These are phyloP conservation scores for Zygosaccharomyces pseudobailii DNA, from an alignment of 1,139 yeast species.

Conservation along the genomic window DNA sequence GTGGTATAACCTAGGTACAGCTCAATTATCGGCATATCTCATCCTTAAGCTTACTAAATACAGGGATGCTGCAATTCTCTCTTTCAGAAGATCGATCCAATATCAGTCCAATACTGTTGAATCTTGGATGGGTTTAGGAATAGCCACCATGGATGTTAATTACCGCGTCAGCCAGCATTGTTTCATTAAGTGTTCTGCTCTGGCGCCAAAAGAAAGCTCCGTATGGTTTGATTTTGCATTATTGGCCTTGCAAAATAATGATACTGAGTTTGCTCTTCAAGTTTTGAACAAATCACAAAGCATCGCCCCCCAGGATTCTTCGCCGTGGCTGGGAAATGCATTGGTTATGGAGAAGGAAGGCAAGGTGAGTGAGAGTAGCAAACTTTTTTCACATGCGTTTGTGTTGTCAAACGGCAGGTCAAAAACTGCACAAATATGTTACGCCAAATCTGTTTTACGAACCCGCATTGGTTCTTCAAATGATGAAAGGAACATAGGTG, in stretches of 20 bases:
- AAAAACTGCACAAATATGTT: slow-evolving; percentile 66
- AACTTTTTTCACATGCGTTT: slow-evolving; percentile 71
- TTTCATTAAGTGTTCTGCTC: slow-evolving; percentile 71
- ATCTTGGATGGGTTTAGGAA: slow-evolving; percentile 82
- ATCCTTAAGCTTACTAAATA: slow-evolving; percentile 31
- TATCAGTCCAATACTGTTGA: slow-evolving; percentile 64
- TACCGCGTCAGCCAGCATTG: slow-evolving; percentile 87
- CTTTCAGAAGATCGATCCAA: slow-evolving; percentile 63
- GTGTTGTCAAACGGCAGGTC: slow-evolving; percentile 69
- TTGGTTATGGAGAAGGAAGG: slow-evolving; percentile 59
- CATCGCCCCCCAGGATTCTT: slow-evolving; percentile 68
- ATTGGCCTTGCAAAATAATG: slow-evolving; percentile 65
- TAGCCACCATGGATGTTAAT: slow-evolving; percentile 54
- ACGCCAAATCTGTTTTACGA: slow-evolving; percentile 52
- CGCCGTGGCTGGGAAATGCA: slow-evolving; percentile 90
- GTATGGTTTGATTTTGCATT: slow-evolving; percentile 84
- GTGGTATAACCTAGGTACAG: slow-evolving; percentile 66
- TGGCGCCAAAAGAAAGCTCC: slow-evolving; percentile 62
- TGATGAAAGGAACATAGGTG: slow-evolving; percentile 51
- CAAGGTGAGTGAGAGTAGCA: slow-evolving; percentile 46
- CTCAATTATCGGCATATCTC: slow-evolving; percentile 49
- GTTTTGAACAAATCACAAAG: slow-evolving; percentile 75
- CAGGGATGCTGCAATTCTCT: slow-evolving; percentile 49
- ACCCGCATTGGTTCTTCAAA: slow-evolving; percentile 40
- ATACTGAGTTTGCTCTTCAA: slow-evolving; percentile 65